Percentiles rank a stretch among this genome's conserved stretches.
phyloP scores from a whole-genome alignment of 2,329 filamentous ascomycete genomes.

The Apiospora kogelbergensis region DNA sequence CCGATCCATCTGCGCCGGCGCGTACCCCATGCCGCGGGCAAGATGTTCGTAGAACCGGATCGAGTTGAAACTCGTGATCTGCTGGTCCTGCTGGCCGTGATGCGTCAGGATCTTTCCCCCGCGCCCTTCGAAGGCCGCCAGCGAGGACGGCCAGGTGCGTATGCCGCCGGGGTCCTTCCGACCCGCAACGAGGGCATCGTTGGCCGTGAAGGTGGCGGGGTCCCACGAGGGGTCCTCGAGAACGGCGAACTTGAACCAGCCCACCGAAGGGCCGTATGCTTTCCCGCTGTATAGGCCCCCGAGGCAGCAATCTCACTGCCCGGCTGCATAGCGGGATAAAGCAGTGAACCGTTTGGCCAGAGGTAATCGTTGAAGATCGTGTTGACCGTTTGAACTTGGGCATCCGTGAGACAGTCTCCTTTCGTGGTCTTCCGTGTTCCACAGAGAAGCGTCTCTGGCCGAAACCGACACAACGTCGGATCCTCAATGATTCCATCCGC shows the following conservation, averaged over 20 bases:
- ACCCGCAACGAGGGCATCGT: slow-evolving; percentile 31
- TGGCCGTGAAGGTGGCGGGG: slow-evolving; percentile 32
- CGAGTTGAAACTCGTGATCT: slow-evolving; percentile 44
- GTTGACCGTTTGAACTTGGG: slow-evolving; percentile 43
- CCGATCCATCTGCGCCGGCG: slow-evolving; percentile 31
- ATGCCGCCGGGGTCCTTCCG: slow-evolving; percentile 21
- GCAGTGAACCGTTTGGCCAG: slow-evolving; percentile 41
- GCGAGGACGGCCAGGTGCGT: slow-evolving; percentile 34
- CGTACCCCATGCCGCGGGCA: slow-evolving; percentile 36
- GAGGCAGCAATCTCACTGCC: slow-evolving; percentile 43
- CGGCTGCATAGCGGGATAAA: slow-evolving; percentile 50
- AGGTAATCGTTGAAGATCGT: slow-evolving; percentile 41
- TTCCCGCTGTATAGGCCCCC: slow-evolving; percentile 37
- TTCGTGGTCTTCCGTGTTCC: slow-evolving; percentile 21
- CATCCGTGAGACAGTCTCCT: slow-evolving; percentile 40
- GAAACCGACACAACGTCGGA: slow-evolving; percentile 36
- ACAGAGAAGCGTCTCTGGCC: slow-evolving; percentile 34
- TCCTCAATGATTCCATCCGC: slow-evolving; percentile 41
- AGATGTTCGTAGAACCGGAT: slow-evolving; percentile 48
- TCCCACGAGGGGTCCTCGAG: slow-evolving; percentile 44
- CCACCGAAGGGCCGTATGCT: slow-evolving; percentile 40
- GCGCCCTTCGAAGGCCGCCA: slow-evolving; percentile 31
- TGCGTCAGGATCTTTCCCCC: slow-evolving; percentile 40
- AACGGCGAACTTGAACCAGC: slow-evolving; percentile 48
- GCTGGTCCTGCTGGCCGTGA: slow-evolving; percentile 43